Conservation (phyloP, 2,329 filamentous ascomycete genomes). For the Akanthomyces uredinophilus region DNA sequence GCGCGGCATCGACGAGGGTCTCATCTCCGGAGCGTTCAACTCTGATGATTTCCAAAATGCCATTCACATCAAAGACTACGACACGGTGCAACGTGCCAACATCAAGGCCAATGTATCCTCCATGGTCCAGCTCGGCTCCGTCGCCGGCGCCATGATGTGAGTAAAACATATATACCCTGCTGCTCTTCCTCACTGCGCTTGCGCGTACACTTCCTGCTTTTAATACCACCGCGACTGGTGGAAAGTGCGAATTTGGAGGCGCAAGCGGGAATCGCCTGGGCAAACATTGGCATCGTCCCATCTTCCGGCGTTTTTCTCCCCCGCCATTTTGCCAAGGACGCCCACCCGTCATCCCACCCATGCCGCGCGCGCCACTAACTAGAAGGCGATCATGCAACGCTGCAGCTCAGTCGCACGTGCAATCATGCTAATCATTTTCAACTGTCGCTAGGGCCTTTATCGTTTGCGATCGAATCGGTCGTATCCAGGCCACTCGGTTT, state of each 20-base stretch:
- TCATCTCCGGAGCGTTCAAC: constrained; percentile 68
- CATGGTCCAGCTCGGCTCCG: constrained; percentile 77
- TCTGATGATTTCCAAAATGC: constrained; percentile 57
- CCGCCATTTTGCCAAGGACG: constrained; percentile 8
- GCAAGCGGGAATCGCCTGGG: background rate
- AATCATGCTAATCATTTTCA: constrained; percentile 5
- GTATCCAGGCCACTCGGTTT: constrained; percentile 56
- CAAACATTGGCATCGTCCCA: constrained; percentile 5
- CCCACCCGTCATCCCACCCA: background rate
- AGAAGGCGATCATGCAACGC: background rate
- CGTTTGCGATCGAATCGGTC: constrained; percentile 56
- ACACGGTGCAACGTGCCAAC: constrained; percentile 52
- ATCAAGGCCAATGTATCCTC: constrained; percentile 72
- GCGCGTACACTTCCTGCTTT: background rate
- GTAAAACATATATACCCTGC: constrained; percentile 15
- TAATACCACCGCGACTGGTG: background rate
- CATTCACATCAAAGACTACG: constrained; percentile 54
- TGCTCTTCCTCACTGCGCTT: background rate
- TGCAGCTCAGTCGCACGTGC: background rate
- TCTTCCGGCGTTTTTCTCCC: background rate
- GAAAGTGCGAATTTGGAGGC: background rate
- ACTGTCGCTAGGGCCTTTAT: constrained; percentile 45
- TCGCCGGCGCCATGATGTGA: constrained; percentile 60
- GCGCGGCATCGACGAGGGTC: constrained; percentile 73
- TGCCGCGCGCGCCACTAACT: background rate